Conservation (phyloP, 2,329 filamentous ascomycete species). For the Davidsoniella virescens region DNA sequence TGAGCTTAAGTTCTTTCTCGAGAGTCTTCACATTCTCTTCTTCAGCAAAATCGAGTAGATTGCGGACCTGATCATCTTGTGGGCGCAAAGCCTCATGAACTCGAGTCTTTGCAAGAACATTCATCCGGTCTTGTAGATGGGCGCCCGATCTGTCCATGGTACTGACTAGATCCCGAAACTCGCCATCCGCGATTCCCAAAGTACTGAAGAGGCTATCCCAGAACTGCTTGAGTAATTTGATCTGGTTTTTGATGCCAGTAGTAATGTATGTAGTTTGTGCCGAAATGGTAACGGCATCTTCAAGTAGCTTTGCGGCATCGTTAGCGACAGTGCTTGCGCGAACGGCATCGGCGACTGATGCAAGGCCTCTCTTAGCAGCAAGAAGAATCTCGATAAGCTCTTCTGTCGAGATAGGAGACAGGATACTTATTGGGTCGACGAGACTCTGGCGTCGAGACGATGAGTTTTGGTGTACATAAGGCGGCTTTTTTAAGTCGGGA, state of each 20-base stretch:
- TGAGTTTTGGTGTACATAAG: not conserved
- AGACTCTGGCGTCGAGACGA: constrained; percentile 9
- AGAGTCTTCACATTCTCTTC: constrained; percentile 51
- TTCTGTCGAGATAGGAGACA: constrained; percentile 35
- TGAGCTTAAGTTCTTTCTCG: constrained; percentile 48
- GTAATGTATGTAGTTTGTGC: constrained; percentile 54
- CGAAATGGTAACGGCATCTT: constrained; percentile 59
- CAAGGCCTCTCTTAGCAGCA: constrained; percentile 72
- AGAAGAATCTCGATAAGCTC: constrained; percentile 71
- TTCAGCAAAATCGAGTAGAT: constrained; percentile 61
- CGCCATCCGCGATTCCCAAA: constrained; percentile 40
- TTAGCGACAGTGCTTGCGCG: constrained; percentile 77
- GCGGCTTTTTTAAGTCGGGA: not conserved
- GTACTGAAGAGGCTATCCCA: constrained; percentile 35
- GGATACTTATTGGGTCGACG: not conserved
- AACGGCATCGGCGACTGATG: constrained; percentile 66
- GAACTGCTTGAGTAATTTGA: constrained; percentile 33
- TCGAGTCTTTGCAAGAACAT: constrained; percentile 43
- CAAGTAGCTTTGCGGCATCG: constrained; percentile 55
- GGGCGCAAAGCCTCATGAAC: constrained; percentile 51
- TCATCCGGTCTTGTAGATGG: constrained; percentile 49
- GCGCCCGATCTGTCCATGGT: constrained; percentile 50
- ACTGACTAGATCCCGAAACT: constrained; percentile 45
- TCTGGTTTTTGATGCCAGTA: constrained; percentile 41
- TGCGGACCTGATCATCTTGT: constrained; percentile 39